Percentiles rank a stretch among this genome's conserved stretches.
phyloP scores from a whole-genome alignment of 306 rosid species.

The Casuarina glauca region DNA sequence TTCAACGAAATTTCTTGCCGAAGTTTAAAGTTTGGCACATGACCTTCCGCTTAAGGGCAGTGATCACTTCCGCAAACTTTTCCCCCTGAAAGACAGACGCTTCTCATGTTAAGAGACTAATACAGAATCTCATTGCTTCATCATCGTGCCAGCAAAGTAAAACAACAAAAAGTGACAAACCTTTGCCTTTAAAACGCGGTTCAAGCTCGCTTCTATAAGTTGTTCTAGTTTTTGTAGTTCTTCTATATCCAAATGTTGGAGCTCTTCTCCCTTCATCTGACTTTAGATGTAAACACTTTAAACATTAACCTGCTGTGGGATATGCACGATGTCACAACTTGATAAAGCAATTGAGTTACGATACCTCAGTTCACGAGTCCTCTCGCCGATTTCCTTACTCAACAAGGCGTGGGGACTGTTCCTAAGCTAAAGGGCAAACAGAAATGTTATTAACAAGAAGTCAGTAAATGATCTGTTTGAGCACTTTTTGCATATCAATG shows the following conservation, averaged over 20 bases:
- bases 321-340: not conserved
- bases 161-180: not conserved
- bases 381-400: constrained; percentile 27
- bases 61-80: constrained; percentile 19
- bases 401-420: not conserved
- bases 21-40: not conserved
- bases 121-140: not conserved
- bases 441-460: too few relatives aligned
- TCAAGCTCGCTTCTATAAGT: constrained; percentile 6
- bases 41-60: constrained; percentile 34
- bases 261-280: not conserved
- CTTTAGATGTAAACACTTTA: constrained; percentile 16
- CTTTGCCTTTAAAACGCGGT: constrained; percentile 27
- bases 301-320: not conserved
- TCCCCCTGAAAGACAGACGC: not conserved
- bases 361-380: constrained; percentile 35
- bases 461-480: too few relatives aligned
- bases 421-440: too few relatives aligned
- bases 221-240: too few relatives aligned
- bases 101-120: too few relatives aligned
- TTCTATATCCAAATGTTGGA: too few relatives aligned
- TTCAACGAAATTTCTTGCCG: not conserved
- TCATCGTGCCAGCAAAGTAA: not conserved
- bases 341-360: not conserved
- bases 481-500: too few relatives aligned